phyloP scores from a whole-genome alignment of 371 early-diverging fungal species.

The Actinomortierella ambigua region DNA sequence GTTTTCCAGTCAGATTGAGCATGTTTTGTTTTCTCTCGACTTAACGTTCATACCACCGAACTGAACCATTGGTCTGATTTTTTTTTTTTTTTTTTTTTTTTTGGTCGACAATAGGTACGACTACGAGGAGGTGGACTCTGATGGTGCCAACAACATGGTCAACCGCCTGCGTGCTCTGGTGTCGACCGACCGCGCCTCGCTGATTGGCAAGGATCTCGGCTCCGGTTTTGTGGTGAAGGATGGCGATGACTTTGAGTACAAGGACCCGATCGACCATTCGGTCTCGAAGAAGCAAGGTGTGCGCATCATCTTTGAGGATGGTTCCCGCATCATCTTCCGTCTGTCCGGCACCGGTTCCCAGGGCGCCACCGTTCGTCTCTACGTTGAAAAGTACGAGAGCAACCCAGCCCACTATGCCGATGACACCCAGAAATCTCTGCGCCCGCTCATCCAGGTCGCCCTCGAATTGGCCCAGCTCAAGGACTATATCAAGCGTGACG shows the following conservation, averaged over 20 bases:
- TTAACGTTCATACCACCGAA: background rate
- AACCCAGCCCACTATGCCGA: conserved; percentile 61
- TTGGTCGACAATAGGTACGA: conserved; percentile 69
- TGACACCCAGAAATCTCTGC: conserved; percentile 84
- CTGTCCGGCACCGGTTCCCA: conserved; percentile 95
- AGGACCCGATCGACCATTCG: conserved; percentile 90
- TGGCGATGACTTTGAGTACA: conserved; percentile 92
- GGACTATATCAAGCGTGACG: conserved; percentile 86
- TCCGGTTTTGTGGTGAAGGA: conserved; percentile 67
- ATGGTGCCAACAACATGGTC: conserved; percentile 82
- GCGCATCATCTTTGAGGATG: conserved; percentile 88
- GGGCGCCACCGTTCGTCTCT: conserved; percentile 96
- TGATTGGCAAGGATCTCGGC: conserved; percentile 64
- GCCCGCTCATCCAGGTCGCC: conserved; percentile 88
- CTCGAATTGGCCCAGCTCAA: conserved; percentile 77
- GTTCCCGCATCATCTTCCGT: conserved; percentile 91
- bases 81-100: background rate
- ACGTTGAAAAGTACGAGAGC: conserved; percentile 91
- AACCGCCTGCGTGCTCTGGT: conserved; percentile 64
- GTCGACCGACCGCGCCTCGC: conserved; percentile 46
- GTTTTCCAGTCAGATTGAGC: background rate
- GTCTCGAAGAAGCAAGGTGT: conserved; percentile 92
- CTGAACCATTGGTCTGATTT: background rate
- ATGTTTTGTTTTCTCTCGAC: background rate
- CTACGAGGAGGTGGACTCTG: conserved; percentile 93